These are phyloP conservation scores for Dendrobium chrysotoxum DNA, from an alignment of 106 monocot species.

Conservation along the genomic window DNA sequence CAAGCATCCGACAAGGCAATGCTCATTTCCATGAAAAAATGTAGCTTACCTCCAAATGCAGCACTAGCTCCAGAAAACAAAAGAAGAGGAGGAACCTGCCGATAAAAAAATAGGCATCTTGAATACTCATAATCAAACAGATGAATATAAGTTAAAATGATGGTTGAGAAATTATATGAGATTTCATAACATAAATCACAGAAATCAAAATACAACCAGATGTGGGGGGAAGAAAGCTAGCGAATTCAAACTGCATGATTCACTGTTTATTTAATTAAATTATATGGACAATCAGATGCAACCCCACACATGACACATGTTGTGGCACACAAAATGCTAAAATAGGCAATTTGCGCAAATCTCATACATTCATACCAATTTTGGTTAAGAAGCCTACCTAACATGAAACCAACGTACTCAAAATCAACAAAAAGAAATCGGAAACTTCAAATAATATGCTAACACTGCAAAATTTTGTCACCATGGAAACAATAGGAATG, in stretches of 20 bases:
- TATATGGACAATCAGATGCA: background rate
- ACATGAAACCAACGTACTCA: no score
- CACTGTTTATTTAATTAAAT: background rate
- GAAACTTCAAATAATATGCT: no score
- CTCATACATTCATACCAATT: no score
- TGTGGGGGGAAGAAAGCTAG: background rate
- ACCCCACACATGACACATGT: background rate
- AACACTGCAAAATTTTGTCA: no score
- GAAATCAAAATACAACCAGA: background rate
- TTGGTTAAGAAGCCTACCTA: no score
- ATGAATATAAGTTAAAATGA: background rate
- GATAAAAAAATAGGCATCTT: constrained; percentile 2
- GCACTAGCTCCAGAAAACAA: constrained; percentile 65
- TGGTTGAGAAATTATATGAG: background rate
- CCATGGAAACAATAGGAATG: no score
- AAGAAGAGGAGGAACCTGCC: constrained; percentile 62
- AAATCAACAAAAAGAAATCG: no score
- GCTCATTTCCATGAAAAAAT: background rate
- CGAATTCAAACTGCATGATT: background rate
- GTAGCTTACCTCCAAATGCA: constrained; percentile 55
- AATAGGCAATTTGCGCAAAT: no score
- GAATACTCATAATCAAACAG: background rate
- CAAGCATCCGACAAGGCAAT: background rate
- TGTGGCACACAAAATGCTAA: no score
- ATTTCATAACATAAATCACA: background rate